phyloP scores from a whole-genome alignment of 768 basidiomycete species.

The Collybia sordida region DNA sequence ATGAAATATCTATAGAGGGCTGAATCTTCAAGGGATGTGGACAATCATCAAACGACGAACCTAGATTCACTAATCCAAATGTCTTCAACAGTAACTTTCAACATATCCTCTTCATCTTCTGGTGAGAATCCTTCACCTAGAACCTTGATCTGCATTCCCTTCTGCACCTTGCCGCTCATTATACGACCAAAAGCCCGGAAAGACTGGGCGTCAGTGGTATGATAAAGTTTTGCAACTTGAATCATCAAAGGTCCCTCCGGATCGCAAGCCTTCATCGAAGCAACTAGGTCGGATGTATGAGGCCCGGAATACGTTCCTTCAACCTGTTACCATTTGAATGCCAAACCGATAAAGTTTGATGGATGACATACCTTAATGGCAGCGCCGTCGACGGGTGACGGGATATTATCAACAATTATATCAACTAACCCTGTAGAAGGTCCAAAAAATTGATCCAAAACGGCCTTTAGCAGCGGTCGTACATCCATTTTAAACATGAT shows the following conservation, averaged over 20 bases:
- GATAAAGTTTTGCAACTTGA: conserved; percentile 92
- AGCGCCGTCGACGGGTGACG: conserved; percentile 68
- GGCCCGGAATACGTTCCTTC: conserved; percentile 89
- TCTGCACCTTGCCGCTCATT: conserved; percentile 85
- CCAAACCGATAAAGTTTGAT: neutral
- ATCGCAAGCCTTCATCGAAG: conserved; percentile 81
- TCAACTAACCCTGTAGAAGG: conserved; percentile 88
- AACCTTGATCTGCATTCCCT: conserved; percentile 89
- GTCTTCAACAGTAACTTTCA: conserved; percentile 77
- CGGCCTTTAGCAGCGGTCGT: conserved; percentile 88
- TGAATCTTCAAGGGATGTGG: conserved; percentile 4
- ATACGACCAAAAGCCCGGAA: conserved; percentile 97
- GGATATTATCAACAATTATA: conserved; percentile 87
- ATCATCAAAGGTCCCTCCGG: conserved; percentile 88
- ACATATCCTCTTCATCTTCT: conserved; percentile 99
- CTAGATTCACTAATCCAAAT: conserved; percentile 91
- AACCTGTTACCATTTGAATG: conserved; percentile 41
- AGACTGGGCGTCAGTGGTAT: conserved; percentile 94
- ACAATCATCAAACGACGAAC: conserved; percentile 34
- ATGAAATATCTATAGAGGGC: conserved; percentile 75
- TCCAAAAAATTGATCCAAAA: conserved; percentile 96
- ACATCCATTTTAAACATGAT: conserved; percentile 99
- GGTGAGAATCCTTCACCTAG: conserved; percentile 96
- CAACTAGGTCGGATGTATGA: conserved; percentile 74
- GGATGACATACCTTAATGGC: conserved; percentile 51